These are phyloP conservation scores for Fraxinus sp. DNA, from an alignment of 305 asterid species.

Conservation along the genomic window DNA sequence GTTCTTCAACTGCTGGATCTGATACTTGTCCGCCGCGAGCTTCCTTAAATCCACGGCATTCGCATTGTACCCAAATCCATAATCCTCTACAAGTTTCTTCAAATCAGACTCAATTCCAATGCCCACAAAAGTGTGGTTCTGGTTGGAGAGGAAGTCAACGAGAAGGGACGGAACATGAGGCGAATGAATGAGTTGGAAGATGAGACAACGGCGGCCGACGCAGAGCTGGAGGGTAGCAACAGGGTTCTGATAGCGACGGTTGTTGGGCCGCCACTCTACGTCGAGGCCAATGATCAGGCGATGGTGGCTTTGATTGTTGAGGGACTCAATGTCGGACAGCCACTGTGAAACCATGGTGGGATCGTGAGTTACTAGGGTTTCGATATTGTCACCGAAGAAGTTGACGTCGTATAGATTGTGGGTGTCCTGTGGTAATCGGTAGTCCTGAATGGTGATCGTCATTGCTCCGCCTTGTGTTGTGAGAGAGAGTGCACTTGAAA, in stretches of 20 bases:
- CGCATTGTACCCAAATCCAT: conserved; percentile 29
- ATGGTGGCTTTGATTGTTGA: conserved; percentile 18
- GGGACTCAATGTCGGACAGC: conserved; percentile 23
- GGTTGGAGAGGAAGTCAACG: conserved; percentile 18
- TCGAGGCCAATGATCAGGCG: conserved; percentile 33
- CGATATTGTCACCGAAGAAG: conserved; percentile 24
- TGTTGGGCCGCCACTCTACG: conserved; percentile 38
- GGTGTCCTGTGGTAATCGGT: conserved; percentile 14
- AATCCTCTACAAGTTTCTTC: conserved; percentile 37
- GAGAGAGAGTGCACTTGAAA: background rate
- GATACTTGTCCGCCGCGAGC: conserved; percentile 31
- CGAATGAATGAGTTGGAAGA: conserved; percentile 27
- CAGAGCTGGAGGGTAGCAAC: conserved; percentile 42
- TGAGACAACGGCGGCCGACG: conserved; percentile 26
- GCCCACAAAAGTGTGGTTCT: conserved; percentile 38
- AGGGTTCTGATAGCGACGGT: conserved; percentile 13
- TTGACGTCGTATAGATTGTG: conserved; percentile 29
- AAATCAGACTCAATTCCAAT: conserved; percentile 33
- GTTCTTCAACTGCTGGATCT: conserved; percentile 24
- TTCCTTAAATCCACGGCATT: conserved; percentile 38
- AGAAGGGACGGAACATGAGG: conserved; percentile 13
- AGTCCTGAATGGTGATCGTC: conserved; percentile 15
- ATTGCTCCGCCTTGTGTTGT: background rate
- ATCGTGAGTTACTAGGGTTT: conserved; percentile 35
- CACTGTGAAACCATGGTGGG: conserved; percentile 25